Evolutionary conservation across 129 eudicot species (phyloP).

Genomic region (Lactuca sativa): DNA sequence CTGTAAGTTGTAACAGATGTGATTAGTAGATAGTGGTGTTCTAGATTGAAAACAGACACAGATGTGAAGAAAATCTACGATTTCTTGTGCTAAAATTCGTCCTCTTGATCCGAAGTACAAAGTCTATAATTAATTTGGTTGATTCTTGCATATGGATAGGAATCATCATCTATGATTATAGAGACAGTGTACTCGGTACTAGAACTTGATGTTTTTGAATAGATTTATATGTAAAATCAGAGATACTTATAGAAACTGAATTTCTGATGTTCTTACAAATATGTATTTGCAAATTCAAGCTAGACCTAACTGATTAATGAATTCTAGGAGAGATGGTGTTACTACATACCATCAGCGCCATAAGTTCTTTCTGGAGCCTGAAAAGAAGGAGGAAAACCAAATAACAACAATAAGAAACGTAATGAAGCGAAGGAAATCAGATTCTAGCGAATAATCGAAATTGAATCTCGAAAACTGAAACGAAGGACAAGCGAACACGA

Average conservation of each 20-base stretch:
- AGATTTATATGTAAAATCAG: too few relatives aligned
- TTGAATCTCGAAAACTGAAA: neutral
- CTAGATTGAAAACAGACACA: neutral
- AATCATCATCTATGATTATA: too few relatives aligned
- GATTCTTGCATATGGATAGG: too few relatives aligned
- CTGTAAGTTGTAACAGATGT: neutral
- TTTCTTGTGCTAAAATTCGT: too few relatives aligned
- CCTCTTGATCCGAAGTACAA: too few relatives aligned
- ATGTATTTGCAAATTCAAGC: constrained; percentile 13
- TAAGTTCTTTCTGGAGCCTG: constrained; percentile 87
- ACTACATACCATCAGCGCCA: constrained; percentile 76
- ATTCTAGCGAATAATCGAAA: neutral
- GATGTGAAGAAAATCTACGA: neutral
- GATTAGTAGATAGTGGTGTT: constrained; percentile 3
- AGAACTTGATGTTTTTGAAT: neutral
- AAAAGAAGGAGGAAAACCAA: neutral
- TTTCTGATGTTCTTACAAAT: neutral
- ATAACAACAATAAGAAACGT: neutral
- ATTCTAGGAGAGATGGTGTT: neutral
- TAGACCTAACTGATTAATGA: neutral
- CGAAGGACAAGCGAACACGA: neutral
- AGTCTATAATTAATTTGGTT: too few relatives aligned
- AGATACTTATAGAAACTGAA: too few relatives aligned
- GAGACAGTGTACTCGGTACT: too few relatives aligned
- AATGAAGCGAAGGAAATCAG: constrained; percentile 5